phyloP scores from a whole-genome alignment of 306 rosid species.

The Coriaria nepalensis region DNA sequence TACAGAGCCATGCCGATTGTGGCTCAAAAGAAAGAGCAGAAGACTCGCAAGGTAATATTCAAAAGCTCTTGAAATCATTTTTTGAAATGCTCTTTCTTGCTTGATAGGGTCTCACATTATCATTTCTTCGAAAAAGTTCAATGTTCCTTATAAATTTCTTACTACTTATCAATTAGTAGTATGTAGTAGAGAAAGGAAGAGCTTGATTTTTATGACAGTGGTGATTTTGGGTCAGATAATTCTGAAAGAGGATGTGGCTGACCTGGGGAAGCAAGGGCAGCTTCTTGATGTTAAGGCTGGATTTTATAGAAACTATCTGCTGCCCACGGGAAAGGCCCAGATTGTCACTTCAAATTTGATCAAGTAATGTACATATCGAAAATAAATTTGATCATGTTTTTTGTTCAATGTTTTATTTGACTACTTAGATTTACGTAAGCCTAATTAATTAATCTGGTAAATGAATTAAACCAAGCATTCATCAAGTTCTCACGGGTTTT shows the following conservation, averaged over 20 bases:
- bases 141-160: neutral
- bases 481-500: too few relatives aligned
- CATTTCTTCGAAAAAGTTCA: too few relatives aligned
- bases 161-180: too few relatives aligned
- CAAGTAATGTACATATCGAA: slow-evolving; percentile 44
- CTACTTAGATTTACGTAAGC: too few relatives aligned
- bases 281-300: slow-evolving; percentile 74
- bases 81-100: neutral
- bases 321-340: slow-evolving; percentile 68
- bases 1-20: slow-evolving; percentile 27
- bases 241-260: slow-evolving; percentile 62
- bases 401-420: neutral
- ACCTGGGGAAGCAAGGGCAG: slow-evolving; percentile 63
- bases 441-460: too few relatives aligned
- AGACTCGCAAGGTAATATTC: slow-evolving; percentile 54
- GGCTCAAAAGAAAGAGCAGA: slow-evolving; percentile 72
- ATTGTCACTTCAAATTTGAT: slow-evolving; percentile 60
- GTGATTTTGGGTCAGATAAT: slow-evolving; percentile 43
- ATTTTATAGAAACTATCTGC: slow-evolving; percentile 61
- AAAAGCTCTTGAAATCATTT: neutral
- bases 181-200: too few relatives aligned
- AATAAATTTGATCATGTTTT: neutral
- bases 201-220: neutral
- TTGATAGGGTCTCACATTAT: too few relatives aligned
- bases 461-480: too few relatives aligned